A percentile compares a stretch with the other conserved stretches of the same genome.
Conservation (phyloP, 129 eudicot genomes). For the Flaveria bidentis region DNA sequence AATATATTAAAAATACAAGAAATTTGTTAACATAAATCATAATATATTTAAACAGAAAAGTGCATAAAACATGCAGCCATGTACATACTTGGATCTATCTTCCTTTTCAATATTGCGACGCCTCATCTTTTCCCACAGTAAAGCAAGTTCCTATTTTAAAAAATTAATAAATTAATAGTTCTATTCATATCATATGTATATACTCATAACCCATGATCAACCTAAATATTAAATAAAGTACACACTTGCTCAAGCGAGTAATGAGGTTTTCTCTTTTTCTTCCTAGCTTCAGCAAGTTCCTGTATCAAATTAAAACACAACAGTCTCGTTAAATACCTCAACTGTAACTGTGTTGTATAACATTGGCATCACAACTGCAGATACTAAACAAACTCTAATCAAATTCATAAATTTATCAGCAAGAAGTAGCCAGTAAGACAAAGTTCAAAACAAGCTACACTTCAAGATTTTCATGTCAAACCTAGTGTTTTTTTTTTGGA, state of each 20-base stretch:
- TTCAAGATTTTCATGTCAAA: neutral
- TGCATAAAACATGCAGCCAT: neutral
- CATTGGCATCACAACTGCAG: too few relatives aligned
- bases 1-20: neutral
- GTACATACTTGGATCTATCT: constrained; percentile 76
- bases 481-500: too few relatives aligned
- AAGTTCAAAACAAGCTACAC: neutral
- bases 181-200: neutral
- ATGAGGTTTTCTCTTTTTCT: constrained; percentile 87
- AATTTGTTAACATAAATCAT: neutral
- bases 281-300: constrained; percentile 91
- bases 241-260: constrained; percentile 82
- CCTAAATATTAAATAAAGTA: neutral
- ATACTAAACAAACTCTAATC: too few relatives aligned
- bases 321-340: neutral
- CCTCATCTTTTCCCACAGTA: constrained; percentile 95
- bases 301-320: constrained; percentile 28
- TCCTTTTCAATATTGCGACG: constrained; percentile 68
- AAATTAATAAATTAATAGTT: neutral
- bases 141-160: constrained; percentile 72
- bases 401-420: neutral
- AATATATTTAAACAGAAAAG: neutral
- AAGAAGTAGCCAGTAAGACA: neutral
- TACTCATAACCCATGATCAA: neutral
- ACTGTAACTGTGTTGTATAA: neutral